Conservation (phyloP, 306 rosid genomes). For the Cucurbita argyrosperma region DNA sequence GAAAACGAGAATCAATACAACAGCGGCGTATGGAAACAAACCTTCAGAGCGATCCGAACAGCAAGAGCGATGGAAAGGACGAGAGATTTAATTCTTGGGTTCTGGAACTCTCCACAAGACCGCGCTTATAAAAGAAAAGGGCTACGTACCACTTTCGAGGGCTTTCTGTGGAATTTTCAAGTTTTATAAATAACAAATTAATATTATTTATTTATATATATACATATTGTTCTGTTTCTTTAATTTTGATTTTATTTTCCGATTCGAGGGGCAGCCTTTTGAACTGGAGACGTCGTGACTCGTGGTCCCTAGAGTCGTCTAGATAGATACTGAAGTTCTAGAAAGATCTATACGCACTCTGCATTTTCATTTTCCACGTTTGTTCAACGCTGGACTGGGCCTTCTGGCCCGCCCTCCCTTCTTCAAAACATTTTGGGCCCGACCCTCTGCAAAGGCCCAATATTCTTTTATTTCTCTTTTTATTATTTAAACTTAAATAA, state of each 20-base stretch:
- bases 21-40: conserved; percentile 7
- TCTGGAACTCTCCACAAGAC: conserved; percentile 33
- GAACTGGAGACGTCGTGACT: conserved; percentile 7
- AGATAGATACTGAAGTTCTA: conserved; percentile 30
- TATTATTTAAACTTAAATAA: too few species aligned
- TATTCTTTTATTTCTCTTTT: neutral
- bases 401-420: neutral
- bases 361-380: neutral
- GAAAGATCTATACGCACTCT: conserved; percentile 27
- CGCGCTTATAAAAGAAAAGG: conserved; percentile 15
- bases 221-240: neutral
- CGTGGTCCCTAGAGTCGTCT: conserved; percentile 20
- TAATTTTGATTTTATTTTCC: neutral
- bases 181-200: neutral
- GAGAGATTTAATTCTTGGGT: conserved; percentile 9
- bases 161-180: conserved; percentile 17
- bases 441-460: neutral
- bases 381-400: conserved; percentile 4
- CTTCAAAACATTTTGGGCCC: neutral
- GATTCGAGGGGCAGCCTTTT: neutral
- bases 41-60: conserved; percentile 24
- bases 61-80: neutral
- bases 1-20: conserved; percentile 12
- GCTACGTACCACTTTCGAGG: conserved; percentile 4
- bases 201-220: neutral